Base-by-base conservation (phyloP, 805 yeast species). In the Hagleromyces aurorensis region DNA sequence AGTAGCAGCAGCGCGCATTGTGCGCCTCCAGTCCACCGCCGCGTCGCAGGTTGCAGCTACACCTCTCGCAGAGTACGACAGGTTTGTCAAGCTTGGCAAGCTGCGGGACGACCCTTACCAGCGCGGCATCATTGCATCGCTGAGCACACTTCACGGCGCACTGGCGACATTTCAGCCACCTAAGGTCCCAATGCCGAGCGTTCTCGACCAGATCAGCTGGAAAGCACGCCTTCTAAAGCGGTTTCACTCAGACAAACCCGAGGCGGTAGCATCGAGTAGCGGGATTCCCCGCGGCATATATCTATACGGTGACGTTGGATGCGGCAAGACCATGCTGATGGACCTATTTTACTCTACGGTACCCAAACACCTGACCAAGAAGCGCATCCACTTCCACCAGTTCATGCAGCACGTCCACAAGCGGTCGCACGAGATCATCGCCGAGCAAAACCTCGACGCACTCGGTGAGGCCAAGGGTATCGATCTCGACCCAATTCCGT, bases 241-340 rank as follows among this genome's bases (percentile, higher is more conserved):
- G n/a, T 20, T 29, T 21, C 46, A 48, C 25, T 36, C 20, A 7
- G 55, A 48, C 23, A 22, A 25, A 18, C 17, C 30, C 6, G 28
- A 29, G 14, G 30, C 36, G 14, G 36, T 38, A 14, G 30, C 32
- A 12, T 32, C 32, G 17, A 63, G 57, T 16, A 56, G 56, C 12
- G 46, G 45, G 3, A 64, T 77, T 9, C 95, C 91, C 2, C 65
- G 70, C 41, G 98, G 98, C 4, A 79, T 91, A 6, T 91, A 91
- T 49, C 65, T 91, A 17, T 91, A 83, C 57, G 98, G 98, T 13
- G 97, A 91, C 55, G 98, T 91, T 23, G 98, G 98, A 2, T 87
- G 97, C 57, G 98, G 98, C 4, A 89, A 91, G 52, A 91, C 98
- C 6, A 89, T 91, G 96, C 64, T 91, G 37, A 89, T 91, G 97